Base-by-base conservation (phyloP, 495 filamentous ascomycete species). In the Stereocaulon alpinum region DNA sequence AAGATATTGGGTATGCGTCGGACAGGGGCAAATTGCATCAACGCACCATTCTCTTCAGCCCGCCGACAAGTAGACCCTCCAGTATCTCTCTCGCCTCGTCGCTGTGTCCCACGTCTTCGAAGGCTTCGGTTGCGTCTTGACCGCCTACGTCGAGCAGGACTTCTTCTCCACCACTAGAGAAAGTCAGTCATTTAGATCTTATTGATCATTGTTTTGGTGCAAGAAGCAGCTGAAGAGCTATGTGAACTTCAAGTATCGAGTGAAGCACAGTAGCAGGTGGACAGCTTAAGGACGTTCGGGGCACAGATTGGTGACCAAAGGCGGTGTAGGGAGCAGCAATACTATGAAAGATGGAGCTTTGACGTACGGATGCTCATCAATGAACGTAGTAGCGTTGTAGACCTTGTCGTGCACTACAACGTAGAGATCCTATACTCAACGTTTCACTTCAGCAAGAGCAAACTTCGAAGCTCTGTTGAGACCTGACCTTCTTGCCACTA, bases 331-430 rank as follows among this genome's bases (percentile, higher is more conserved):
- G 24, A 24, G 24, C 24, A 24, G 24, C 24, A 18, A 37, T 37
- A 12, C 34, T 10, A 37, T 37, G 34, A 37, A 37, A 45, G 20
- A 45, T 22, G 59, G 59, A 55, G 43, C 54, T 59, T 52, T 48
- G 34, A 91, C 93, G 74, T 89, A 98, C 92, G 94, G 94, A 76
- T 99, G 94, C 84, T 99, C 94, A 71, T 97, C 92, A 59, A 97
- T 79, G 76, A 99, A 99, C 69, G 81, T 87, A 63, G 81, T 80
- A 65, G 78, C 71, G 71, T 95, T 84, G 82, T 96, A 99, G 73
- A 99, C 86, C 77, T 94, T 92, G 73, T 96, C 92, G 78, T 97
- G 89, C 67, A 97, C 80, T 58, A 96, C 86, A 63, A 96, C 64
- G 76, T 81, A 94, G 50, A 96, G 80, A 70, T 97, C 90, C 82